Conservation (phyloP, 2,329 filamentous ascomycete genomes). For the Ophiostoma australiae region DNA sequence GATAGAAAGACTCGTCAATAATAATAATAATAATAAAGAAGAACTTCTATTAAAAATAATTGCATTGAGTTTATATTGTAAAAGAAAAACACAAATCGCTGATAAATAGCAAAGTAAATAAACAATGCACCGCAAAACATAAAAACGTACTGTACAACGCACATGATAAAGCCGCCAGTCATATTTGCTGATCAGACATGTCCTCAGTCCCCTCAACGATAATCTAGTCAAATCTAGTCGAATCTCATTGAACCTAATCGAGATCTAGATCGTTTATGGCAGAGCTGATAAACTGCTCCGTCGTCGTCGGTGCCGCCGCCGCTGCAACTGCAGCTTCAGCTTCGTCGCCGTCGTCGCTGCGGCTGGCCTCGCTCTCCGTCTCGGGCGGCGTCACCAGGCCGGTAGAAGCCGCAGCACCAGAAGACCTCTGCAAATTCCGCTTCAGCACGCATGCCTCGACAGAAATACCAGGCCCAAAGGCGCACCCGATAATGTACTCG, state of each 20-base stretch:
- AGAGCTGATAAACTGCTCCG: constrained; percentile 32
- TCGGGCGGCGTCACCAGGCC: constrained; percentile 51
- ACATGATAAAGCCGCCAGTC: neutral
- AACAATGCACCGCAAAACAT: neutral
- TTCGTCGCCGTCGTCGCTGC: constrained; percentile 40
- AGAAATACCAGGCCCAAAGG: constrained; percentile 64
- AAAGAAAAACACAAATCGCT: neutral
- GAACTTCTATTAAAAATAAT: neutral
- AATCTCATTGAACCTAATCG: constrained; percentile 27
- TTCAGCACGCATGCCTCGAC: constrained; percentile 65
- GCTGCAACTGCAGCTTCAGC: constrained; percentile 20
- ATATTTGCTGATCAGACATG: neutral
- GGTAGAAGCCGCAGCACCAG: constrained; percentile 18
- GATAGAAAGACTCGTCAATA: neutral
- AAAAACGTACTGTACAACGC: neutral
- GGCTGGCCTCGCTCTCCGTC: constrained; percentile 48
- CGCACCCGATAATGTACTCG: constrained; percentile 61
- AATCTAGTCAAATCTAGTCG: neutral
- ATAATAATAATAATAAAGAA: neutral
- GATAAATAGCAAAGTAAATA: neutral
- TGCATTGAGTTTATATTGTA: neutral
- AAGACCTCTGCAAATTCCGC: constrained; percentile 37
- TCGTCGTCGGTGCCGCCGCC: neutral
- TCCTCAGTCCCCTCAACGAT: neutral
- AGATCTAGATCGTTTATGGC: constrained; percentile 34